Base-by-base conservation (phyloP, 75 land plant genomes). In the Chamaecyparis obtusa region DNA sequence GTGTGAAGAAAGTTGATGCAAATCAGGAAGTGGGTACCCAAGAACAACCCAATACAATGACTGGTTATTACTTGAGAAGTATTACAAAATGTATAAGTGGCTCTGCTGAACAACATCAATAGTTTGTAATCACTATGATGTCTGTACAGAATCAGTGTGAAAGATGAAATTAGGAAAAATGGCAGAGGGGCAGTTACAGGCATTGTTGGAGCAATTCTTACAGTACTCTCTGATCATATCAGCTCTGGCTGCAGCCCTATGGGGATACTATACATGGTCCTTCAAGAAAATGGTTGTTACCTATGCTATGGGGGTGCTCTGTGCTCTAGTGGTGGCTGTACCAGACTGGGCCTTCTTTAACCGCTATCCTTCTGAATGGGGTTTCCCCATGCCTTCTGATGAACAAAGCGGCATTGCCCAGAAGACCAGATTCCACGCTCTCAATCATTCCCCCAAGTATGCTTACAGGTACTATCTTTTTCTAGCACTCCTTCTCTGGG, bases 261-360 rank as follows among this genome's bases (percentile, higher is more conserved):
- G 35, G 55, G 87, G 87, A 6, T 86, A 44, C 21, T 49, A 44
- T 30, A 86, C 83, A 30, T 86, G 83, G 83, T 86, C 87, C 27
- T 86, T 86, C 32, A 86, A 86, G 83, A 77, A 41, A 13, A 86
- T 86, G 87, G 14, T 86, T 37, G 55, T 86, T 30, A 54, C 56
- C 3, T 86, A 86, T 44, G 51, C 13, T 2, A n/a, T 43, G 32
- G 82, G 87, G 3, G 55, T 86, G 54, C 76, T 86, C 32, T 55
- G 71, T 33, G 5, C 82, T 36, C 46, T 86, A 60, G 32, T 86
- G 33, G 83, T 86, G 35, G 41, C 48, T 27, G 43, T 86, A n/a
- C 87, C 87, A 4, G 87, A 86, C 41, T 86, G 87, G 87, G 37
- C 71, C 36, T 86, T 75, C 87, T 86, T 86, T 49, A 77, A 44